phyloP scores from a whole-genome alignment of 202 grass and related monocot genomes.

The Carex sylvatica region DNA sequence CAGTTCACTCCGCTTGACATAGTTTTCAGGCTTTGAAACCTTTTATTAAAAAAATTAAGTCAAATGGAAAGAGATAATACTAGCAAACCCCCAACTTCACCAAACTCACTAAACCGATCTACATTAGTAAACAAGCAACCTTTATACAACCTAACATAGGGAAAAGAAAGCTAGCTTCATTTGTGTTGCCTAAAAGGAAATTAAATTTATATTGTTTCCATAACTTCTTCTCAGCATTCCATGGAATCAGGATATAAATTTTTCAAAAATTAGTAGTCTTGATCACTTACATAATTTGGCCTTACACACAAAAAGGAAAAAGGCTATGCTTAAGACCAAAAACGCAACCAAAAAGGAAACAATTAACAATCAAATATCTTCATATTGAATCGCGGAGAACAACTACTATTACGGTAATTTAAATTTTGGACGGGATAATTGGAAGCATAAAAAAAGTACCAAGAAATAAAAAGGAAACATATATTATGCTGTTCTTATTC shows the following conservation, averaged over 20 bases:
- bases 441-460: background rate
- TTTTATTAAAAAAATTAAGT: background rate
- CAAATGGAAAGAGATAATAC: background rate
- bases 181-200: background rate
- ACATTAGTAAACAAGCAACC: background rate
- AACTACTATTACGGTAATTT: background rate
- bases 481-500: background rate
- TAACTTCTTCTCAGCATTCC: background rate
- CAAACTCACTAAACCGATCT: background rate
- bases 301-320: background rate
- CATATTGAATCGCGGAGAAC: background rate
- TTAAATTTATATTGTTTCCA: background rate
- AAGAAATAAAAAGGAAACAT: background rate
- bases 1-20: background rate
- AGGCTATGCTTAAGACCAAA: background rate
- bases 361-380: background rate
- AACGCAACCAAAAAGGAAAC: background rate
- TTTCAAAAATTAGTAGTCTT: background rate
- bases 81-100: background rate
- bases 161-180: background rate
- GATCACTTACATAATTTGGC: background rate
- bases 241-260: background rate
- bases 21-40: background rate
- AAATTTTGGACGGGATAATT: background rate
- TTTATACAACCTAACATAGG: background rate